A percentile compares a stretch with the other conserved stretches of the same genome.
These are phyloP conservation scores for Breviolum minutum DNA, from an alignment of 73 alveolate species.

Conservation along the genomic window DNA sequence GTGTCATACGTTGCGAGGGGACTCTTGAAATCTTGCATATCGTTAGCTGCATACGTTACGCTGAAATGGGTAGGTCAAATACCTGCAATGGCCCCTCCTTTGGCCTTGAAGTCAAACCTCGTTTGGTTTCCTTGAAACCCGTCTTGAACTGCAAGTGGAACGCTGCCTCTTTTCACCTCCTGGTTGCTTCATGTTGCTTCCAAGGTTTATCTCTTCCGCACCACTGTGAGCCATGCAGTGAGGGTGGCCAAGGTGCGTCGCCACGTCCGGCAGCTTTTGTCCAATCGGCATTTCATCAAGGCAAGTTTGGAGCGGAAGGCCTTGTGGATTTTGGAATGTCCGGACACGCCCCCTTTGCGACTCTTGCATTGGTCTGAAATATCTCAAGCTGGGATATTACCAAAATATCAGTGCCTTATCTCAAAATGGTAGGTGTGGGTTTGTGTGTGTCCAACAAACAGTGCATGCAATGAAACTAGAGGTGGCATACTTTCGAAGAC, in stretches of 20 bases:
- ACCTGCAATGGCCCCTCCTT: too few species aligned
- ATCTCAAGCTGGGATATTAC: background rate
- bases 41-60: too few species aligned
- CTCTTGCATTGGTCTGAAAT: conserved; percentile 66
- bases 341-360: conserved; percentile 72
- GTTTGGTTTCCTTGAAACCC: too few species aligned
- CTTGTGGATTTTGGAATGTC: conserved; percentile 76
- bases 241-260: conserved; percentile 68
- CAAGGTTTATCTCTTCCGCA: conserved; percentile 54
- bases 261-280: conserved; percentile 66
- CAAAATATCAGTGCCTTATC: conserved; percentile 5
- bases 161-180: background rate
- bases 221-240: conserved; percentile 76
- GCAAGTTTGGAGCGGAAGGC: conserved; percentile 63
- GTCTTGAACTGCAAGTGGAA: too few species aligned
- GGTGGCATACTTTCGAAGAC: too few species aligned
- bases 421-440: background rate
- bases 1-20: too few species aligned
- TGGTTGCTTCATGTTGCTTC: background rate
- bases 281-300: conserved; percentile 74
- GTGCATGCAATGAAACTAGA: too few species aligned
- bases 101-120: too few species aligned
- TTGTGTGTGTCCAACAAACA: too few species aligned
- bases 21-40: too few species aligned
- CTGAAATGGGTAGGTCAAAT: too few species aligned